Evolutionary conservation across 2,329 filamentous ascomycete species (phyloP).

Genomic region (Xenoacremonium recifei): DNA sequence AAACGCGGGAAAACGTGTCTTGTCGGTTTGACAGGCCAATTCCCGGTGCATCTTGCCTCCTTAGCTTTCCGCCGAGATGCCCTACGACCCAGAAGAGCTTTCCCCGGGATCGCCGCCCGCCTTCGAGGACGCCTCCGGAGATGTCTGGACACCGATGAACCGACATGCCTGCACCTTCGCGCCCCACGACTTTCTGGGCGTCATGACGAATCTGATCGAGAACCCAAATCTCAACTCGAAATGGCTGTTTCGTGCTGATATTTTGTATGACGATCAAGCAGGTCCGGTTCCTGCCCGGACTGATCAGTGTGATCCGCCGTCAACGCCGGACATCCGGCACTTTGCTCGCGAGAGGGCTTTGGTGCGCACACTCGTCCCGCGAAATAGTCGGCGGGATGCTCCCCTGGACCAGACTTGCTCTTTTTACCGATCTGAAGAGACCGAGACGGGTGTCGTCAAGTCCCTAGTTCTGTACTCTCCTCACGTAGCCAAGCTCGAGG

Average conservation of each 20-base stretch:
- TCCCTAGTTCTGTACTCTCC: conserved; percentile 71
- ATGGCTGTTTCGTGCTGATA: conserved; percentile 76
- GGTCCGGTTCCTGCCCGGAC: neutral
- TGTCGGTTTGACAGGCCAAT: too few species aligned
- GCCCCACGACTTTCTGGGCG: conserved; percentile 59
- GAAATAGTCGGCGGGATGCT: conserved; percentile 74
- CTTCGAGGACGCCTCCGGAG: conserved; percentile 25
- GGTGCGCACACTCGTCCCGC: conserved; percentile 75
- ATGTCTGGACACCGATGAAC: conserved; percentile 53
- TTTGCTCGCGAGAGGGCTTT: conserved; percentile 58
- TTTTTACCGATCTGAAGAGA: conserved; percentile 50
- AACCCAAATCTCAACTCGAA: conserved; percentile 80
- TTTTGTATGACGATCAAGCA: conserved; percentile 46
- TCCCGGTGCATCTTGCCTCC: too few species aligned
- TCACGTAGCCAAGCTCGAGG: conserved; percentile 58
- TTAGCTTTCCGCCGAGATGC: too few species aligned
- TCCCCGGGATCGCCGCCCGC: conserved; percentile 23
- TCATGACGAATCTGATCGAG: conserved; percentile 72
- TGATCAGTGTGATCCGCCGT: conserved; percentile 3
- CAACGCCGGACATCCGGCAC: conserved; percentile 17
- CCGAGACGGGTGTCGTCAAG: conserved; percentile 24
- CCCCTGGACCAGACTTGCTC: conserved; percentile 81
- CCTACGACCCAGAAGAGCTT: conserved; percentile 29
- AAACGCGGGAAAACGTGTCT: too few species aligned
- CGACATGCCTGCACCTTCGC: conserved; percentile 61